These are phyloP conservation scores for Penicillium canariense DNA, from an alignment of 495 filamentous ascomycete genomes.

Conservation along the genomic window DNA sequence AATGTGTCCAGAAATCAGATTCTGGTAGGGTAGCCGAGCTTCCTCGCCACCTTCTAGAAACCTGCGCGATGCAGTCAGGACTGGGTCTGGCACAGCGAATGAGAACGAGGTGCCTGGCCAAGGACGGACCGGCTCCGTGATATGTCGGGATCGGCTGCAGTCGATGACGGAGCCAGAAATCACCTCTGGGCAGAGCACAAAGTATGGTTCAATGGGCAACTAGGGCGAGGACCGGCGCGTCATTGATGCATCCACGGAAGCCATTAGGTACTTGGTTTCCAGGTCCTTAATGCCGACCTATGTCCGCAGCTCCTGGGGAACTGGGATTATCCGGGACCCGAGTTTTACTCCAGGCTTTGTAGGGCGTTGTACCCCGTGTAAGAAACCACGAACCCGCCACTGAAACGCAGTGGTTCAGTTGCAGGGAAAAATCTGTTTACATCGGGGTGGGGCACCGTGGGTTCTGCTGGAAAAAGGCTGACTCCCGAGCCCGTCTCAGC, in stretches of 20 bases:
- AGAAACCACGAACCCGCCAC: too few species aligned
- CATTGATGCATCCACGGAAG: neutral
- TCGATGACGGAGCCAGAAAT: slow-evolving; percentile 12
- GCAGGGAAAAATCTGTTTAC: slow-evolving; percentile 16
- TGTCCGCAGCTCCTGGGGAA: too few species aligned
- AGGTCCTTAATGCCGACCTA: too few species aligned
- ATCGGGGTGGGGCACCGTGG: slow-evolving; percentile 20
- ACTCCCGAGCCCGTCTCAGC: slow-evolving; percentile 15
- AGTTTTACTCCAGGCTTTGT: too few species aligned
- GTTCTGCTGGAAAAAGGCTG: slow-evolving; percentile 14
- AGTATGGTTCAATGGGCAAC: slow-evolving; percentile 1
- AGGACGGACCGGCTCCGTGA: slow-evolving; percentile 13
- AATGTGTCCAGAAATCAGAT: slow-evolving; percentile 7
- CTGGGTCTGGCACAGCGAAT: slow-evolving; percentile 21
- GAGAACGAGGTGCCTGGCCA: slow-evolving; percentile 19
- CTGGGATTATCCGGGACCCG: too few species aligned
- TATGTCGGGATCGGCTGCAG: slow-evolving; percentile 6
- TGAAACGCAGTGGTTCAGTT: slow-evolving; percentile 1
- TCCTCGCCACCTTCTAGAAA: slow-evolving; percentile 32
- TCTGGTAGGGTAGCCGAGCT: slow-evolving; percentile 14
- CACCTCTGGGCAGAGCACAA: neutral
- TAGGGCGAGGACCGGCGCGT: slow-evolving; percentile 3
- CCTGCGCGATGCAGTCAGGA: slow-evolving; percentile 20
- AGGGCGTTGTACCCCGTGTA: too few species aligned
- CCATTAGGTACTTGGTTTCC: neutral